These are phyloP conservation scores for Aspergillus puulaauensis DNA, from an alignment of 2,329 filamentous ascomycete species.

Conservation along the genomic window DNA sequence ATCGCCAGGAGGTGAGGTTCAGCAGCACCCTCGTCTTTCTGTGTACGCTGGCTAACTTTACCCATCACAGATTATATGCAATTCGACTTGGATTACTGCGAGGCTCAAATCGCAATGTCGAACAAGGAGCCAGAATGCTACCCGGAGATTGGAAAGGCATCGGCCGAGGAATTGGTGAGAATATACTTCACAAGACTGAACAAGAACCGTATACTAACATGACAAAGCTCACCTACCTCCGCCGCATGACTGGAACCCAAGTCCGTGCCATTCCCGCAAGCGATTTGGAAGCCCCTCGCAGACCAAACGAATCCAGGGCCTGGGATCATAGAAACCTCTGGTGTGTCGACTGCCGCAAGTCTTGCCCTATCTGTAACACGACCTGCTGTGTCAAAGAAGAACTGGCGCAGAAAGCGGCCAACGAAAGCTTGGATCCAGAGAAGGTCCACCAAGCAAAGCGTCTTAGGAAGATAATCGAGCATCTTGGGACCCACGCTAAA, in stretches of 20 bases:
- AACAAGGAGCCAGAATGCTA: not conserved
- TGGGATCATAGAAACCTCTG: constrained; percentile 34
- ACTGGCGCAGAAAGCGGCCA: constrained; percentile 5
- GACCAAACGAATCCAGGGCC: constrained; percentile 17
- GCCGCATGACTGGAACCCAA: constrained; percentile 17
- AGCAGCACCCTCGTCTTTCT: not conserved
- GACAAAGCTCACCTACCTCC: constrained; percentile 14
- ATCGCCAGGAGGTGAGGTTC: constrained; percentile 9
- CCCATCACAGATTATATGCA: constrained; percentile 13
- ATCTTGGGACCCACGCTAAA: constrained; percentile 22
- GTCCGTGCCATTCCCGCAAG: not conserved
- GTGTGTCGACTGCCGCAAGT: constrained; percentile 28
- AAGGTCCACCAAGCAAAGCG: constrained; percentile 14
- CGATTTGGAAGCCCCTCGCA: constrained; percentile 1
- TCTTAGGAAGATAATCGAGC: constrained; percentile 23
- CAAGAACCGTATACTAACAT: not conserved
- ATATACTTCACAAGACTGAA: not conserved
- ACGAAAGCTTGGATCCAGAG: constrained; percentile 16
- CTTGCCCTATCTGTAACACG: constrained; percentile 29
- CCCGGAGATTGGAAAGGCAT: not conserved
- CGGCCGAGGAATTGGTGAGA: constrained; percentile 14
- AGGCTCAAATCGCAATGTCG: not conserved
- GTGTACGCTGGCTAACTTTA: not conserved
- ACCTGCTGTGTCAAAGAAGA: constrained; percentile 34
- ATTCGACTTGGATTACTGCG: constrained; percentile 12